phyloP scores from a whole-genome alignment of 176 grass and related monocot genomes.

The Oryza officinalis region DNA sequence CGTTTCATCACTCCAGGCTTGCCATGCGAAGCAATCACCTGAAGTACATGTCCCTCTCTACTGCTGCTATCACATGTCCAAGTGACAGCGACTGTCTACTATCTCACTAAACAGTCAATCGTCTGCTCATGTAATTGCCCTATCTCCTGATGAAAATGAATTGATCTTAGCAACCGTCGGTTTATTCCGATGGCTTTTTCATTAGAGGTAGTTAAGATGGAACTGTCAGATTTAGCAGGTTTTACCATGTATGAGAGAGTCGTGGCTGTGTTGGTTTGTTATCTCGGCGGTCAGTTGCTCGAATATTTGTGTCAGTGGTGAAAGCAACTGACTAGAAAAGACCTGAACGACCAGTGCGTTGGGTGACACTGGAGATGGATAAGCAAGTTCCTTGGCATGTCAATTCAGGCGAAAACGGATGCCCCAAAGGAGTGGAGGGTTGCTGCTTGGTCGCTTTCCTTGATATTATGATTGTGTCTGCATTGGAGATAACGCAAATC shows the following conservation, averaged over 20 bases:
- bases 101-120: slow-evolving; percentile 3
- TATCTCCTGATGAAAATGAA: not conserved
- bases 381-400: not conserved
- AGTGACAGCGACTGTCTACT: slow-evolving; percentile 15
- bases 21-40: slow-evolving; percentile 29
- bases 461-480: not conserved
- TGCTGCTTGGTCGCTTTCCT: not conserved
- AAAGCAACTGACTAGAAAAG: slow-evolving; percentile 15
- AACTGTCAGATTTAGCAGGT: not conserved
- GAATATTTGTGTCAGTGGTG: slow-evolving; percentile 9
- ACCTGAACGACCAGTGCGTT: not conserved
- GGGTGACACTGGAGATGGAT: slow-evolving; percentile 5
- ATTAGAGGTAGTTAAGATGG: not conserved
- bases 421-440: not conserved
- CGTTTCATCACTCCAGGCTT: slow-evolving; percentile 30
- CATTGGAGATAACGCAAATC: not conserved
- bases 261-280: not conserved
- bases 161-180: not conserved
- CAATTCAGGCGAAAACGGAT: not conserved
- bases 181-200: not conserved
- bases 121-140: slow-evolving; percentile 6
- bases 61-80: slow-evolving; percentile 25
- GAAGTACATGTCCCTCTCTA: slow-evolving; percentile 27
- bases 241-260: not conserved
- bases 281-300: not conserved